Evolutionary conservation across 495 filamentous ascomycete species (phyloP), one percentile per base, ranked within the genome.

Genomic region (Talaromyces stipitatus): DNA sequence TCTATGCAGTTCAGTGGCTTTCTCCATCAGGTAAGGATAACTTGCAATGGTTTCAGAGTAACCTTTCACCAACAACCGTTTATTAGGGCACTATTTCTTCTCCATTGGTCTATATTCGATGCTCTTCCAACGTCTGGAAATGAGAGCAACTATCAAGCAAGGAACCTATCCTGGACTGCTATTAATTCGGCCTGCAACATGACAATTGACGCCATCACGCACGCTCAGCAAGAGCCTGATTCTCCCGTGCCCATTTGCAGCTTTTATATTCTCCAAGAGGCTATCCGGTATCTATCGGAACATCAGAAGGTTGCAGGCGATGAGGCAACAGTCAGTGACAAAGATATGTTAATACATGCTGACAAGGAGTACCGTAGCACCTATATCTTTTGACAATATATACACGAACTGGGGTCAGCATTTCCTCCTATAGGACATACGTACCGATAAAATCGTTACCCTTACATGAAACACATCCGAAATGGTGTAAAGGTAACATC

Each of bases 1-100:
- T 2, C 46, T 55, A n/a, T 55, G 54, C 11, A 45, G 29, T 10
- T 12, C 54, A 33, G 54, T 55, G 8, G 54, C 54, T 16, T 33
- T 55, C 14, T 43, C 32, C 14, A 55, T 55, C 33, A 55, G 54
- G 54, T 55, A 46, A 2, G 54, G 2, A 28, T 4, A n/a, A 14
- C 23, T 28, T 2, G 6, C 1, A 50, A 7, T 10, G 7, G 14
- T 26, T 14, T n/a, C n/a, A 1, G 2, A 22, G 9, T 50, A 9
- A 4, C 3, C 11, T 10, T n/a, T n/a, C 14, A 10, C n/a, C 30
- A 51, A 51, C 3, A 7, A 5, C n/a, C 7, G 28, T 27, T 18
- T 10, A 1, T 14, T 30, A 51, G 48, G 27, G 27, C 48, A 14
- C 27, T 51, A 3, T 51, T 51, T 14, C n/a, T 51, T 6, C 48